Evolutionary conservation across 345 rosid species (phyloP).

Genomic region (Eucalyptus polybractea): DNA sequence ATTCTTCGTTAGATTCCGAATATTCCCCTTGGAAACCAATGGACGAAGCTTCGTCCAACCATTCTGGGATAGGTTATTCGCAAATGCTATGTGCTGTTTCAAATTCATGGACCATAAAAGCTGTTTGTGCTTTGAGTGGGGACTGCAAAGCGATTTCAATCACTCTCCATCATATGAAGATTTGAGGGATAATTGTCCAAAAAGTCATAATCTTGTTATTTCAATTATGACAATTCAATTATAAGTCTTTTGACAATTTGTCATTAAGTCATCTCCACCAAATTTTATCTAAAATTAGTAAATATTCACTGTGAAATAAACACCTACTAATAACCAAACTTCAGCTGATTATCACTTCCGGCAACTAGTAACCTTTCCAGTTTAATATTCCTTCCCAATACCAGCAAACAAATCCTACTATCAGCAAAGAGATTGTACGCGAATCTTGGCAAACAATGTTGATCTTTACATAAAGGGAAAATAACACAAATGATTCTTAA

Average conservation of each 20-base stretch:
- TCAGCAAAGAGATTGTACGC: background rate
- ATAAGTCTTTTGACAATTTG: accelerated
- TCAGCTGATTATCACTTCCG: background rate
- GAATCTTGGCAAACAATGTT: slow-evolving; percentile 11
- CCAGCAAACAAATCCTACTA: background rate
- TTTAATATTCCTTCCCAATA: background rate
- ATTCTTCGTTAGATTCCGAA: background rate
- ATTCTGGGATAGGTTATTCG: background rate
- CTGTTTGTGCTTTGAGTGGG: background rate
- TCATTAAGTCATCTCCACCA: accelerated
- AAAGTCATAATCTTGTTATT: background rate
- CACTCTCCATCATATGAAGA: background rate
- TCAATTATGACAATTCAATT: background rate
- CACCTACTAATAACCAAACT: background rate
- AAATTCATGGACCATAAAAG: background rate
- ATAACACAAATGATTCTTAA: background rate
- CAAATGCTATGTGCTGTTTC: background rate
- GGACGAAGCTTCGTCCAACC: background rate
- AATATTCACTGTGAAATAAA: background rate
- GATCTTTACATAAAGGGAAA: background rate
- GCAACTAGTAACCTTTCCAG: background rate
- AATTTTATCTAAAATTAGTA: background rate
- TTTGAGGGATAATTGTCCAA: background rate
- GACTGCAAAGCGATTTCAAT: background rate
- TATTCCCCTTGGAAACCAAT: background rate